These are phyloP conservation scores for Vanrija humicola DNA, from an alignment of 1,284 basidiomycete genomes.

Conservation along the genomic window DNA sequence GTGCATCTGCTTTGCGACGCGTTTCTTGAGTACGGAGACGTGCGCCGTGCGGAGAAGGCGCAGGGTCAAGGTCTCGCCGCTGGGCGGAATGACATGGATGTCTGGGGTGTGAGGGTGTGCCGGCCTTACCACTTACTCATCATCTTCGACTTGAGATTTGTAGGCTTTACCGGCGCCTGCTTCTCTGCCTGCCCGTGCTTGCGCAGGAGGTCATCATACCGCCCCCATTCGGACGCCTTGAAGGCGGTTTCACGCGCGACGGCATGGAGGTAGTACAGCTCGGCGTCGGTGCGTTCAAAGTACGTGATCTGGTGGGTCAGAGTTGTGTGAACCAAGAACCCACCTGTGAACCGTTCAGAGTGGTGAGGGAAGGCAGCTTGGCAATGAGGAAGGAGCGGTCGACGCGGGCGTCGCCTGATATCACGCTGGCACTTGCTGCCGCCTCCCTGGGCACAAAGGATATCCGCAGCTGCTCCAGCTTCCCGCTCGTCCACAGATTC, in stretches of 20 bases:
- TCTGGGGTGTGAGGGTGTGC: background rate
- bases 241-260: constrained; percentile 46
- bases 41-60: constrained; percentile 10
- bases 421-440: constrained; percentile 47
- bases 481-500: constrained; percentile 32
- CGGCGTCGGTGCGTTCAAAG: constrained; percentile 76
- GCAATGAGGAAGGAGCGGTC: constrained; percentile 64
- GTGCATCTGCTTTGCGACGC: constrained; percentile 6
- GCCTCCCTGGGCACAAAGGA: constrained; percentile 20
- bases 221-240: constrained; percentile 19
- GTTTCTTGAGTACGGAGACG: constrained; percentile 5
- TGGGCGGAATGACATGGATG: constrained; percentile 14
- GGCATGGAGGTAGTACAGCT: constrained; percentile 73
- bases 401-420: constrained; percentile 48
- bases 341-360: constrained; percentile 55
- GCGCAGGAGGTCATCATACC: constrained; percentile 26
- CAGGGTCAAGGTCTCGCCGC: constrained; percentile 10
- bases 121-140: constrained; percentile 26
- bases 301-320: constrained; percentile 60
- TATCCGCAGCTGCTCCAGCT: constrained; percentile 12
- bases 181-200: constrained; percentile 15
- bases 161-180: background rate
- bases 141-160: constrained; percentile 28
- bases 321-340: constrained; percentile 37
- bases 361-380: constrained; percentile 60